These are phyloP conservation scores for Crithidia acanthocephali DNA, from an alignment of 208 protist genomes.

Conservation along the genomic window DNA sequence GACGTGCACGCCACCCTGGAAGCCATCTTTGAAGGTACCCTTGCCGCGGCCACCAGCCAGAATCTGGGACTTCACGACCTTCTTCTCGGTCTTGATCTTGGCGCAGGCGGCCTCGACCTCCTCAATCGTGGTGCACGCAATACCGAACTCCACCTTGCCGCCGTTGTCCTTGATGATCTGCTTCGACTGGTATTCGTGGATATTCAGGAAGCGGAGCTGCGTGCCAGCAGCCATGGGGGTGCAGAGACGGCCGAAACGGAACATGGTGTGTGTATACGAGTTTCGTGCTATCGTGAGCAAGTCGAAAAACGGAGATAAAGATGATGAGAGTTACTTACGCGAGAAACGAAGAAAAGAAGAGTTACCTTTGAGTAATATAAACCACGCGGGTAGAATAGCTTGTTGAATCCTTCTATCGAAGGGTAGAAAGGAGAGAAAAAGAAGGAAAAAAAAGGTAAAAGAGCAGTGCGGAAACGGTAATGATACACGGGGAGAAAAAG, in stretches of 20 bases:
- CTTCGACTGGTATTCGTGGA: slow-evolving; percentile 95
- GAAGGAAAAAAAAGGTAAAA: not conserved
- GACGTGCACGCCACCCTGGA: slow-evolving; percentile 94
- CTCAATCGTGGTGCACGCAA: slow-evolving; percentile 83
- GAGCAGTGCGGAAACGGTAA: not conserved
- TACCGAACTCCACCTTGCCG: slow-evolving; percentile 92
- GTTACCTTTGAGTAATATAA: slow-evolving; percentile 12
- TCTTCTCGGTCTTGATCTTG: slow-evolving; percentile 92
- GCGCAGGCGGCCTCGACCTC: slow-evolving; percentile 89
- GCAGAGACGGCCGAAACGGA: slow-evolving; percentile 75
- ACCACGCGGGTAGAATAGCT: slow-evolving; percentile 1
- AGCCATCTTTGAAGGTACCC: slow-evolving; percentile 98
- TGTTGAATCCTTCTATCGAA: slow-evolving; percentile 13
- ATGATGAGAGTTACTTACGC: not conserved
- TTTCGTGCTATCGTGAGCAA: not conserved
- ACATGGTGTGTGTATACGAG: slow-evolving; percentile 41
- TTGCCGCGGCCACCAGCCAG: slow-evolving; percentile 99
- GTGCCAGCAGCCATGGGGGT: slow-evolving; percentile 50
- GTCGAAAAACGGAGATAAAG: slow-evolving; percentile 14
- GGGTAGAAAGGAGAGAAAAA: not conserved
- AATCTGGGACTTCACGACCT: slow-evolving; percentile 99
- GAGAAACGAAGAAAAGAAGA: not conserved
- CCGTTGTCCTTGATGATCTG: slow-evolving; percentile 89
- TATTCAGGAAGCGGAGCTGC: slow-evolving; percentile 91
- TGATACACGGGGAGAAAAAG: too few species aligned